phyloP scores from a whole-genome alignment of 2,329 filamentous ascomycete genomes.

The Ophiocordyceps robertsii region DNA sequence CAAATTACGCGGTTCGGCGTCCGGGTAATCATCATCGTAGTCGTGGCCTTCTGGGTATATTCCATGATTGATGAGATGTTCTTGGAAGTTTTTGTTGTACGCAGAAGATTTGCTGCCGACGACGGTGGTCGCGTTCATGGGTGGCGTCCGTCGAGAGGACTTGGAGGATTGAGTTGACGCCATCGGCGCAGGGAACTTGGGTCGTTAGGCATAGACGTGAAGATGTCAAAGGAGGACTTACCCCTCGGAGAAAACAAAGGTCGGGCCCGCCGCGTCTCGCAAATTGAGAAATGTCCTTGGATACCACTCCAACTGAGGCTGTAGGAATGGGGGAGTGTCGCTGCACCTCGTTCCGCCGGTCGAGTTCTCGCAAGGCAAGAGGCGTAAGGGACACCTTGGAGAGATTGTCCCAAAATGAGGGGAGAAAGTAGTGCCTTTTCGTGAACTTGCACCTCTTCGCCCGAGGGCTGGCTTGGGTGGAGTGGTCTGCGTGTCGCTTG shows the following conservation, averaged over 20 bases:
- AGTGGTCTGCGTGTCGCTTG: too few species aligned
- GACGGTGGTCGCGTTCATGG: not conserved
- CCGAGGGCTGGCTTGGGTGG: too few species aligned
- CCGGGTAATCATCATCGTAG: not conserved
- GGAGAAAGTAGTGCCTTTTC: too few species aligned
- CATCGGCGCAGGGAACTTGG: too few species aligned
- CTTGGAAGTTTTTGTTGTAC: constrained; percentile 1
- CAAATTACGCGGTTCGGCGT: not conserved
- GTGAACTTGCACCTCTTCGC: too few species aligned
- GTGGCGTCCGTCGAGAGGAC: constrained; percentile 1
- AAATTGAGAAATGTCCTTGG: not conserved
- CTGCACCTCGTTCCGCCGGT: not conserved
- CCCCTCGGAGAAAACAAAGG: not conserved
- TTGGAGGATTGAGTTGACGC: too few species aligned
- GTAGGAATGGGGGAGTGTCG: not conserved
- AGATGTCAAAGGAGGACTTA: not conserved
- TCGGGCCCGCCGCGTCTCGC: not conserved
- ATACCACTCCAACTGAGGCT: too few species aligned
- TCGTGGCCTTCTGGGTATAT: constrained; percentile 12
- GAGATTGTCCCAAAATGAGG: not conserved
- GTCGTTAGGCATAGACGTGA: too few species aligned
- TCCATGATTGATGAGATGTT: not conserved
- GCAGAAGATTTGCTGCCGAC: not conserved
- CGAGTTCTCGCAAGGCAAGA: not conserved
- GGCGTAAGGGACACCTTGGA: not conserved